Conservation (phyloP, 2,329 filamentous ascomycete genomes). For the Fragosphaeria purpurea region DNA sequence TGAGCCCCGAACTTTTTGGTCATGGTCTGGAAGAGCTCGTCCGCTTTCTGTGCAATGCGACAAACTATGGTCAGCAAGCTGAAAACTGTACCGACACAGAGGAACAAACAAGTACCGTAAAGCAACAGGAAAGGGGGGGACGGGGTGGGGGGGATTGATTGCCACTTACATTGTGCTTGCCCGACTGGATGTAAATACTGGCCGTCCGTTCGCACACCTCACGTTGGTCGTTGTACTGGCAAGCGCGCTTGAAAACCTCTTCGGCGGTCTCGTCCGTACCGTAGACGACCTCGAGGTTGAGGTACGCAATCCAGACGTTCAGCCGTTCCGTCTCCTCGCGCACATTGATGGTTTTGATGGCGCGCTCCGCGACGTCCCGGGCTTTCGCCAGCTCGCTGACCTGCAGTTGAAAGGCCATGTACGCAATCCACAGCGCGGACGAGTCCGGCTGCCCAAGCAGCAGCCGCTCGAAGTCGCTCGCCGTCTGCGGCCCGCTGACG, state of each 20-base stretch:
- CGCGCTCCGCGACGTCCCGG: constrained; percentile 80
- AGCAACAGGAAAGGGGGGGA: neutral
- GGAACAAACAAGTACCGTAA: neutral
- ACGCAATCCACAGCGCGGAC: constrained; percentile 88
- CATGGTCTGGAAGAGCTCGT: constrained; percentile 76
- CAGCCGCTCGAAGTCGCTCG: constrained; percentile 87
- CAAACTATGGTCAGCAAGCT: too few relatives aligned
- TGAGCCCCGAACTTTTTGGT: constrained; percentile 82
- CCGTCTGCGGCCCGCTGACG: constrained; percentile 74
- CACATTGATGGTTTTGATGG: constrained; percentile 82
- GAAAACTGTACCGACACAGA: too few relatives aligned
- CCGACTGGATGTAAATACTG: constrained; percentile 90
- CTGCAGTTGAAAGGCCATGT: constrained; percentile 98
- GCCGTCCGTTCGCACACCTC: constrained; percentile 83
- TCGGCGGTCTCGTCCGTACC: constrained; percentile 75
- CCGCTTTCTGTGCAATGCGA: constrained; percentile 57
- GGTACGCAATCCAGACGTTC: constrained; percentile 87
- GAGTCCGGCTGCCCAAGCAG: constrained; percentile 87
- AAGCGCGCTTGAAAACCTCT: constrained; percentile 81
- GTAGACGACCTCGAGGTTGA: constrained; percentile 90
- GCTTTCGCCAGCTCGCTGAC: constrained; percentile 82
- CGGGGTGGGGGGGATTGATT: rapidly evolving
- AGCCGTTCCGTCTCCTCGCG: constrained; percentile 86
- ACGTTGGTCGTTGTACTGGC: constrained; percentile 85
- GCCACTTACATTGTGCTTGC: constrained; percentile 64